Conservation (phyloP, 2,329 filamentous ascomycete genomes). For the Coleophoma crateriformis region DNA sequence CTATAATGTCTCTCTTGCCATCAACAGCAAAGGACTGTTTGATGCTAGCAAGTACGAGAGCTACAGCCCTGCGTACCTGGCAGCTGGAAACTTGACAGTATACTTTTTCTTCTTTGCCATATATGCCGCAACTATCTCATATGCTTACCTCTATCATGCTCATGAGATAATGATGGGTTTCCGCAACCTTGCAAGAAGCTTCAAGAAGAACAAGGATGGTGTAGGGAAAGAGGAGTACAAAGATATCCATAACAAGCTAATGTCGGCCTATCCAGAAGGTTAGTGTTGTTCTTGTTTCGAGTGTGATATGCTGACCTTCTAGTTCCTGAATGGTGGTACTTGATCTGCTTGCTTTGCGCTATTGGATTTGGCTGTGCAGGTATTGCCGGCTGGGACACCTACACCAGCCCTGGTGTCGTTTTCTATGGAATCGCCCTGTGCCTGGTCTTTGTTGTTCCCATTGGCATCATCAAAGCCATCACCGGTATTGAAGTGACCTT, state of each 20-base stretch:
- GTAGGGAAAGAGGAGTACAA: constrained; percentile 22
- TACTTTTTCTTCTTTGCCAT: constrained; percentile 68
- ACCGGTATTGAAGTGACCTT: constrained; percentile 45
- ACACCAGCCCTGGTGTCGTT: constrained; percentile 36
- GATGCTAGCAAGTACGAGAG: constrained; percentile 49
- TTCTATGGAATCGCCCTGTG: constrained; percentile 24
- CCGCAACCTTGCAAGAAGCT: constrained; percentile 28
- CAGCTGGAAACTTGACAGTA: constrained; percentile 63
- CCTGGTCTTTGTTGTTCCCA: constrained; percentile 25
- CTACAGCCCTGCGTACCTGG: constrained; percentile 66
- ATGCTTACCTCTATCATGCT: constrained; percentile 62
- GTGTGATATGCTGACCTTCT: neutral
- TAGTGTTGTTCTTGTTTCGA: constrained; percentile 8
- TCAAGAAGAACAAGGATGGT: constrained; percentile 31
- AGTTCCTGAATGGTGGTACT: constrained; percentile 50
- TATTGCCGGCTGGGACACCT: constrained; percentile 42
- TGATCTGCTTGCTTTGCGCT: constrained; percentile 34
- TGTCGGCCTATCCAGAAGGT: constrained; percentile 37
- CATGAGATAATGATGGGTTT: constrained; percentile 53
- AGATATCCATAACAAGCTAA: constrained; percentile 43
- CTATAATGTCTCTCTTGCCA: constrained; percentile 60
- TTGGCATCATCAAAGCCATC: constrained; percentile 35
- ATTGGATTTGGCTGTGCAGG: constrained; percentile 40
- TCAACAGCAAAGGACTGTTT: constrained; percentile 38
- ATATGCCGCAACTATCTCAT: constrained; percentile 64